These are phyloP conservation scores for Macaranga tanarius DNA, from an alignment of 441 rosid species.

Conservation along the genomic window DNA sequence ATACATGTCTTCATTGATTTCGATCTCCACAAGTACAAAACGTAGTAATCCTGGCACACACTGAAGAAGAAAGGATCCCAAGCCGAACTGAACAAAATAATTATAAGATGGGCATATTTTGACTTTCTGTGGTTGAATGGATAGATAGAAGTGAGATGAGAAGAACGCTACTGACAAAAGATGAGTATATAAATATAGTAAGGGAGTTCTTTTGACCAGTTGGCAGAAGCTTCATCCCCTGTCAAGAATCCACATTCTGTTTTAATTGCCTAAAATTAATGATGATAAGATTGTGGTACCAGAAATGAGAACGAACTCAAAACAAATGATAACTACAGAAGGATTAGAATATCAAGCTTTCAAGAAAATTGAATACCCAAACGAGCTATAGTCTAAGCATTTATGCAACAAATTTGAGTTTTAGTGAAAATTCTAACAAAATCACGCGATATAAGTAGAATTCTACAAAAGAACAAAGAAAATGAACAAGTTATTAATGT, in stretches of 20 bases:
- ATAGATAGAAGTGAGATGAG: constrained; percentile 4
- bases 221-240: constrained; percentile 96
- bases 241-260: constrained; percentile 22
- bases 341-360: background rate
- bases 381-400: background rate
- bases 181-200: constrained; percentile 74
- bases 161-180: constrained; percentile 52
- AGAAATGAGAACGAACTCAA: background rate
- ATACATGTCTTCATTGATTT: constrained; percentile 89
- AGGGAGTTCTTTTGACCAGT: constrained; percentile 78
- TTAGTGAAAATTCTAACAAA: constrained; percentile 14
- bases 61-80: constrained; percentile 80
- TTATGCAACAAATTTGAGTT: background rate
- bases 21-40: constrained; percentile 63
- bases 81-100: constrained; percentile 58
- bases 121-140: constrained; percentile 2
- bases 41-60: constrained; percentile 61
- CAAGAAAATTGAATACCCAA: background rate
- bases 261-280: background rate
- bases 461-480: constrained; percentile 39
- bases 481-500: constrained; percentile 14
- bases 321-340: background rate
- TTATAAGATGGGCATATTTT: background rate
- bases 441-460: constrained; percentile 54
- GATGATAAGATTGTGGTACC: background rate